These are phyloP conservation scores for Apiospora saccharicola DNA, from an alignment of 2,329 filamentous ascomycete genomes.

Conservation along the genomic window DNA sequence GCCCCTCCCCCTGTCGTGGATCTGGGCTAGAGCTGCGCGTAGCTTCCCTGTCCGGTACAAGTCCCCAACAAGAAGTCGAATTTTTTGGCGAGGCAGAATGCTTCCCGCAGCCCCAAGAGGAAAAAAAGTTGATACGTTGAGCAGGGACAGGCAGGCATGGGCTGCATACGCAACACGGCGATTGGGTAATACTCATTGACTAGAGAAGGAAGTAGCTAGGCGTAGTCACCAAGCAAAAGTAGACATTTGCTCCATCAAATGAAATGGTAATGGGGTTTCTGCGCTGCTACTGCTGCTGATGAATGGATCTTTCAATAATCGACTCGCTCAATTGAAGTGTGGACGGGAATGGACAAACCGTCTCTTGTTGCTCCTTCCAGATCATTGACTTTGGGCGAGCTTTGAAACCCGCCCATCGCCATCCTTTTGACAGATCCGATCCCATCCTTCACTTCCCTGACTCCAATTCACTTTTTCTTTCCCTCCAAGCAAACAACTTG, in stretches of 20 bases:
- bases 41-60: conserved; percentile 24
- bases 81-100: conserved; percentile 40
- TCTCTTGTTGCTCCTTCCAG: conserved; percentile 14
- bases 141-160: conserved; percentile 18
- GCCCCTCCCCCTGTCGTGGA: conserved; percentile 28
- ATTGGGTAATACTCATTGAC: conserved; percentile 3
- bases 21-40: conserved; percentile 25
- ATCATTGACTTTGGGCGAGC: conserved; percentile 15
- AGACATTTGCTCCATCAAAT: conserved; percentile 20
- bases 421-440: conserved; percentile 16
- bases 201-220: conserved; percentile 10
- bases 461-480: conserved; percentile 13
- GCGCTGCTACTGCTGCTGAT: not conserved
- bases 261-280: conserved; percentile 15
- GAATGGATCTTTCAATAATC: conserved; percentile 17
- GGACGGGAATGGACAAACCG: conserved; percentile 9
- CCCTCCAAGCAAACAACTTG: conserved; percentile 7
- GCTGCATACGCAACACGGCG: not conserved
- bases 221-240: conserved; percentile 10
- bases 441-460: not conserved
- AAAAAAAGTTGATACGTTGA: conserved; percentile 26
- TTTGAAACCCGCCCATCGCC: conserved; percentile 23
- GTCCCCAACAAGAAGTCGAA: conserved; percentile 45
- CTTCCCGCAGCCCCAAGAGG: conserved; percentile 22
- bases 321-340: conserved; percentile 13